phyloP scores from a whole-genome alignment of 2,329 filamentous ascomycete species.

The Xylaria sp. region DNA sequence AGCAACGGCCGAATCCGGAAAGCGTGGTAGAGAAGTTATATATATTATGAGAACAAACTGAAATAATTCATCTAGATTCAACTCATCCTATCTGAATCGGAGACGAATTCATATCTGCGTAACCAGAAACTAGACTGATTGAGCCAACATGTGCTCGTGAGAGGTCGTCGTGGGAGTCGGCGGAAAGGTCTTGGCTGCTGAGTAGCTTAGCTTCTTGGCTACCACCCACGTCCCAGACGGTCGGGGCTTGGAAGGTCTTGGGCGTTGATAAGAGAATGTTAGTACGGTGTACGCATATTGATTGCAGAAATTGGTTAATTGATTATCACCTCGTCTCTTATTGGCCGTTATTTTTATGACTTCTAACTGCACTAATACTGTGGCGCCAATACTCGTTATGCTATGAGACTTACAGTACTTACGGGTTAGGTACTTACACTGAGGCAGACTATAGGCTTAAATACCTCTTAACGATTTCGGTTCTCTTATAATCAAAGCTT shows the following conservation, averaged over 20 bases:
- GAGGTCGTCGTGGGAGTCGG: background rate
- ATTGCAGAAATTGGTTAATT: constrained; percentile 5
- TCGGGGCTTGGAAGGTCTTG: constrained; percentile 13
- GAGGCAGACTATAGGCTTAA: background rate
- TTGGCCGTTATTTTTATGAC: constrained; percentile 11
- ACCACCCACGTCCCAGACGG: constrained; percentile 23
- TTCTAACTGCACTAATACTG: background rate
- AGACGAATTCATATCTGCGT: background rate
- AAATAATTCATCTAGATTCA: background rate
- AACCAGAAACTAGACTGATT: background rate
- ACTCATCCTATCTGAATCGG: background rate
- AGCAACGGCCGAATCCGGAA: background rate
- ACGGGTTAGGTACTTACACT: background rate
- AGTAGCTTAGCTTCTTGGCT: constrained; percentile 29
- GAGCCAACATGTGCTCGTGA: background rate
- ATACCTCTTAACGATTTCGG: background rate
- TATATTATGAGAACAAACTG: background rate
- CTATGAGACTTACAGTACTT: background rate
- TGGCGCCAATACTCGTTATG: constrained; percentile 1
- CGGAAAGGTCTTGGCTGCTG: constrained; percentile 12
- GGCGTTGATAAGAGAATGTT: constrained; percentile 10
- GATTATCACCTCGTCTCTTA: constrained; percentile 20
- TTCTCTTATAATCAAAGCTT: background rate
- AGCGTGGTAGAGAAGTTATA: background rate
- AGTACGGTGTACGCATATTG: background rate